A percentile compares a stretch with the other conserved stretches of the same genome.
Conservation (phyloP, 2,329 filamentous ascomycete species). For the Didymella glomerata region DNA sequence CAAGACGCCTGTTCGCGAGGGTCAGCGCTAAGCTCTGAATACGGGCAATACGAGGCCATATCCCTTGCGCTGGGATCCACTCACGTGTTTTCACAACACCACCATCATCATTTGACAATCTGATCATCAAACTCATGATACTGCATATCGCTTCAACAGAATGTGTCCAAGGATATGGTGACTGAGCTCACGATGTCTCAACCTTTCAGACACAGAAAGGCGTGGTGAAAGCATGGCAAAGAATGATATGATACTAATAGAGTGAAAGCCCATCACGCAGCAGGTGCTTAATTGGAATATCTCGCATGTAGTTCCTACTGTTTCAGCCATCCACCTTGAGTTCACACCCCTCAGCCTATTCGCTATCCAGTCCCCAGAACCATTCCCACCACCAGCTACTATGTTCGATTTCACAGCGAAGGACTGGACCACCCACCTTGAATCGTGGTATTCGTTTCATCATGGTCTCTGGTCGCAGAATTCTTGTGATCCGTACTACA, state of each 20-base stretch:
- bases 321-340: neutral
- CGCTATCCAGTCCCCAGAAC: neutral
- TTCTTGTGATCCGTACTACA: conserved; percentile 7
- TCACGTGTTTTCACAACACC: neutral
- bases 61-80: neutral
- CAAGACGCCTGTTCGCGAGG: neutral
- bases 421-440: neutral
- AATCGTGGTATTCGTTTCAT: neutral
- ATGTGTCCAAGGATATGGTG: neutral
- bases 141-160: neutral
- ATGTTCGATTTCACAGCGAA: conserved; percentile 1
- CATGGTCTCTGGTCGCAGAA: neutral
- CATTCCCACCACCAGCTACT: neutral
- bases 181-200: neutral
- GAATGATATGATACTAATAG: neutral
- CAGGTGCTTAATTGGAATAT: neutral
- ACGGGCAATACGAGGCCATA: conserved; percentile 6
- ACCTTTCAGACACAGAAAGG: neutral
- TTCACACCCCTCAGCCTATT: neutral
- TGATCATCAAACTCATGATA: neutral
- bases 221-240: neutral
- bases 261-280: neutral
- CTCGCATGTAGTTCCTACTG: neutral
- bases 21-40: neutral
- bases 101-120: neutral